Base-by-base conservation (phyloP, 805 yeast species). In the Yarrowia hollandica region DNA sequence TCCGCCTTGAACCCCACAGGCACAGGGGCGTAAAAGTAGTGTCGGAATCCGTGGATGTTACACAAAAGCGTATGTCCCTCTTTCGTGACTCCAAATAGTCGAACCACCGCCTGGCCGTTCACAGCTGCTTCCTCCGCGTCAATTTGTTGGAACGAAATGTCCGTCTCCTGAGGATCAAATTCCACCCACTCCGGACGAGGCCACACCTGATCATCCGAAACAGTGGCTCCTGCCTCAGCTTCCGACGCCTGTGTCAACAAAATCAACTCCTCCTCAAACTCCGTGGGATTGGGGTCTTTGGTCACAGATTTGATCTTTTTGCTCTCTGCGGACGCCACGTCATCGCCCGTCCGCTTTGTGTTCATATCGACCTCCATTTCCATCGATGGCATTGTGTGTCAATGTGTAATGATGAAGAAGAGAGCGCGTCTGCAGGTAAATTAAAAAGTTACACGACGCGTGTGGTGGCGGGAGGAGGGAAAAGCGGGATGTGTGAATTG, bases 1-100 rank as follows among this genome's bases (percentile, higher is more conserved):
- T 75, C 79, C 46, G 77, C 76, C 28, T 80, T 74, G 67, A 91
- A 87, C 5, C 88, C 90, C 39, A 80, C 75, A 1, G 99, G 99
- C 10, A 89, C 91, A 0, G 97, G 96, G 11, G 88, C 95, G 66
- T 89, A 94, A 62, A 94, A 79, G 70, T 94, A 94, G 69, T 95
- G 99, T 59, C 81, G 70, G 69, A 95, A 94, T 6, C 96, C 96
- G 2, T 86, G 81, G 14, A 94, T 94, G 65, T 87, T 90, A 74
- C 98, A 91, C 64, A 91, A 77, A 18, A 94, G 88, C 0, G 97
- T 88, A 68, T 90, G 76, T 4, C 99, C 99, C 60, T 82, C 69
- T 19, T 67, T 81, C 1, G 98, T 90, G 35, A 95, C 90, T 60
- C 99, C 99, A 71, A 91, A 94, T 68, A 95, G 86, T 59, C 97